Evolutionary conservation across 2,329 filamentous ascomycete genomes (phyloP), one percentile per base, ranked within the genome.

Genomic region (Ophiostoma ulmi): DNA sequence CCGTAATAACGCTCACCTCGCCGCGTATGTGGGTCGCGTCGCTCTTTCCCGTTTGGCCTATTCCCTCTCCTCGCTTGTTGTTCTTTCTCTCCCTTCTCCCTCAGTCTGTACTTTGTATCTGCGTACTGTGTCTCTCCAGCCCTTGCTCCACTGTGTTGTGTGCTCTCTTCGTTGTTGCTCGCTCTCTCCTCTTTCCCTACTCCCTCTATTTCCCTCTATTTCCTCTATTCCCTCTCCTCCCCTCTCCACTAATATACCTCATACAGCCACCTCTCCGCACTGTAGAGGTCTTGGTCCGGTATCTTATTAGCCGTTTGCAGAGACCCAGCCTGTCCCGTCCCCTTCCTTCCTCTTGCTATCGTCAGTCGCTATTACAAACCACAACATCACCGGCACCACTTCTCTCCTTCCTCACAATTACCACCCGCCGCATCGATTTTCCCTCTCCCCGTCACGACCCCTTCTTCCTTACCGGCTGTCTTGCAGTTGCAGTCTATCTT

Each of bases 1-100:
- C 64, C 69, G 66, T 68, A 61, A 31, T 63, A 63, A 44, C 66
- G 44, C 65, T 70, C 38, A 58, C 65, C 44, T 48, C 69, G 66
- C 66, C 69, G 69, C 52, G 20, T 38, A 55, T 70, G 63, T 67
- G 41, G 70, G 65, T 65, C 38, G 39, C 39, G 68, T 67, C 7
- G 38, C 13, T 31, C 58, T 66, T 35, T 63, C 26, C 58, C 58
- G 7, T 35, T 63, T 35, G 55, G 39, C 48, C 20, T 14, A 20
- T 48, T 48, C 44, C n/a, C 61, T 64, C 63, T 39, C 65, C 22
- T 68, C 68, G 48, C 63, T 39, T 13, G 38, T 10, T 39, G 38
- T 44, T 44, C 44, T n/a, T 58, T 22, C 8, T 22, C 48, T 55
- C 65, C 58, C 61, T 38, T 69, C 68, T 41, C 52, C n/a, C 48